Conservation (phyloP, 2,329 filamentous ascomycete genomes). For the Beauveria sp. region DNA sequence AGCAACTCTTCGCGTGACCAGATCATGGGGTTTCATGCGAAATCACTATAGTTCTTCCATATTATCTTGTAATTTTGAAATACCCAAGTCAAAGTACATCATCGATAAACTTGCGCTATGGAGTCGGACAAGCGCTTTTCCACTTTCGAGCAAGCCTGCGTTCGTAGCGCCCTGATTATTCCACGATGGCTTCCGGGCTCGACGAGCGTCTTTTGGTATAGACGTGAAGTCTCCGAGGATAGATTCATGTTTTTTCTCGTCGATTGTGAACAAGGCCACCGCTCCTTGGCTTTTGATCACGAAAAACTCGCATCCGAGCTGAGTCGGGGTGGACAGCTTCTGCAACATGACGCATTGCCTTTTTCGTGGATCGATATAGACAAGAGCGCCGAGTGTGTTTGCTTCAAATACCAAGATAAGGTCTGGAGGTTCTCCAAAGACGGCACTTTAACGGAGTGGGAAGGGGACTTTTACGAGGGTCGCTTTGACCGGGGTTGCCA, state of each 20-base stretch:
- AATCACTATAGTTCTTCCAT: too few relatives aligned
- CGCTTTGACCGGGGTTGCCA: slow-evolving; percentile 10
- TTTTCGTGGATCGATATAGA: slow-evolving; percentile 19
- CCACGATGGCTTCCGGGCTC: slow-evolving; percentile 18
- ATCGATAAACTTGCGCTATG: not conserved
- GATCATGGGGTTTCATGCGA: too few relatives aligned
- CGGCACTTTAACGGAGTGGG: slow-evolving; percentile 14
- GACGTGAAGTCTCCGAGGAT: slow-evolving; percentile 4
- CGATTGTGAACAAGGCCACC: slow-evolving; percentile 12
- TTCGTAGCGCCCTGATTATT: not conserved
- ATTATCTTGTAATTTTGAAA: too few relatives aligned
- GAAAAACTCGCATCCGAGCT: slow-evolving; percentile 15
- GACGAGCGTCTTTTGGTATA: slow-evolving; percentile 21
- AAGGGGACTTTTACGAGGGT: slow-evolving; percentile 13
- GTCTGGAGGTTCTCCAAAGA: slow-evolving; percentile 18
- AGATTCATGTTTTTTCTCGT: slow-evolving; percentile 19
- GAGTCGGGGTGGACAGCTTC: not conserved
- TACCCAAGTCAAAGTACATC: too few relatives aligned
- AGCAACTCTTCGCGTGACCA: too few relatives aligned
- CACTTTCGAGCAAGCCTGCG: not conserved
- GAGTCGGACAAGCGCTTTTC: not conserved
- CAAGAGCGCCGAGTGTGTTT: slow-evolving; percentile 10
- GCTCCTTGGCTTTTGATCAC: slow-evolving; percentile 18
- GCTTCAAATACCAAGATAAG: slow-evolving; percentile 15
- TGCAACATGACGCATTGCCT: slow-evolving; percentile 12